Base-by-base conservation (phyloP, 495 filamentous ascomycete species). In the Penicillium tannophilum region DNA sequence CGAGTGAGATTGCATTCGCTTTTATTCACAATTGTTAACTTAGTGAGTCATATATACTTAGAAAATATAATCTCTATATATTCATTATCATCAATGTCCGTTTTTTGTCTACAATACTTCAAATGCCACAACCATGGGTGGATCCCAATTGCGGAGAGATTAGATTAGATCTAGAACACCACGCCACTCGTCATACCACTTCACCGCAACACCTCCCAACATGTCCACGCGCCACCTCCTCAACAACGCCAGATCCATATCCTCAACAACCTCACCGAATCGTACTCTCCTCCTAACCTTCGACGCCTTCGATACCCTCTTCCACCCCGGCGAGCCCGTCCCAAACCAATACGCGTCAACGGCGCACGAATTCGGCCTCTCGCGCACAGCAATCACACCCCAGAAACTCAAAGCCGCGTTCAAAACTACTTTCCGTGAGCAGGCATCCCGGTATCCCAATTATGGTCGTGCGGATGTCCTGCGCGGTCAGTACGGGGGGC, bases 221-320 rank as follows among this genome's bases (percentile, higher is more conserved):
- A 61, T 61, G 59, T 16, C 54, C 39, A 2, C 58, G 16, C 28
- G n/a, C 23, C 17, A 33, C 10, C 53, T 60, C 45, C 17, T 16
- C 43, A 50, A 11, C 14, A 41, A 26, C 24, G 52, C 46, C 8
- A 50, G 23, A 24, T 19, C 52, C 30, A 20, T 3, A 33, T 33
- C 24, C 42, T 20, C 33, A n/a, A 2, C 30, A 43, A 30, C 4
- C 4, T 24, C 46, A 19, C 3, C 33, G 44, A 24, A 35, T n/a
- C 65, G 69, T 10, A 83, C 79, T 30, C 81, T 88, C 11, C 77
- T 89, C 28, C 71, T 90, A 47, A 88, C 83, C 61, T 84, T 93
- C 58, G 90, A 93, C 70, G 90, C 88, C 47, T 93, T 93, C 56
- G 86, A 82, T 3, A 93, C 90, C 1, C 76, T 93, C 35, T 91